A percentile compares a stretch with the other conserved stretches of the same genome.
Conservation (phyloP, 2,329 filamentous ascomycete genomes). For the Penicillium sp. region DNA sequence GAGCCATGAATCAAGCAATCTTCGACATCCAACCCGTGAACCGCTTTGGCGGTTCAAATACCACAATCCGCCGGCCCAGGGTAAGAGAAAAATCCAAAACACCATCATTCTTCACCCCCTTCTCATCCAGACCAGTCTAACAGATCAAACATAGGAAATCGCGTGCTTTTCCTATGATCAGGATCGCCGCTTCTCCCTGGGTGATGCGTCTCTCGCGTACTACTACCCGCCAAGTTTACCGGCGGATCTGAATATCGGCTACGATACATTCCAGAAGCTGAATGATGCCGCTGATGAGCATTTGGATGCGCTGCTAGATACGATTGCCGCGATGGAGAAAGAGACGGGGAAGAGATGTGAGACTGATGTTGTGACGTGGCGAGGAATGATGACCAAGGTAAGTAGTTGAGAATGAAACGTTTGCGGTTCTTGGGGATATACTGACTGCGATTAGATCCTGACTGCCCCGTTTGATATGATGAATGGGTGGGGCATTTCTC, state of each 20-base stretch:
- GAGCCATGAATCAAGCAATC: constrained; percentile 34
- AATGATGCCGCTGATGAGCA: constrained; percentile 86
- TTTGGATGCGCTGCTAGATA: constrained; percentile 76
- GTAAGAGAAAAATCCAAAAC: constrained; percentile 44
- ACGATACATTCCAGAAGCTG: constrained; percentile 77
- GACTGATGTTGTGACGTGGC: constrained; percentile 85
- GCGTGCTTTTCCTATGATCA: constrained; percentile 92
- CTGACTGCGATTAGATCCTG: constrained; percentile 66
- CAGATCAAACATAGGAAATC: constrained; percentile 68
- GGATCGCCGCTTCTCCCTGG: constrained; percentile 72
- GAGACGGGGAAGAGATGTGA: constrained; percentile 67
- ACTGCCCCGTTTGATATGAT: constrained; percentile 77
- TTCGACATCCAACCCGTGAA: constrained; percentile 71
- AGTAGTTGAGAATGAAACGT: constrained; percentile 6
- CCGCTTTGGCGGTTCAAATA: constrained; percentile 67
- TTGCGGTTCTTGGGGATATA: not conserved
- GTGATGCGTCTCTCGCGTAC: constrained; percentile 79
- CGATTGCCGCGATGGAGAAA: constrained; percentile 73
- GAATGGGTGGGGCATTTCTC: constrained; percentile 64
- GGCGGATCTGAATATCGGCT: constrained; percentile 76
- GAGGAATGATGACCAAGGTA: constrained; percentile 98
- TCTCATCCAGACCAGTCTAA: constrained; percentile 4
- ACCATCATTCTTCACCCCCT: not conserved
- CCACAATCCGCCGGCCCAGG: constrained; percentile 73
- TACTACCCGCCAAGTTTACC: constrained; percentile 78